A percentile compares a stretch with the other conserved stretches of the same genome.
phyloP scores from a whole-genome alignment of 768 basidiomycete genomes.

The Termitomyces heimii region DNA sequence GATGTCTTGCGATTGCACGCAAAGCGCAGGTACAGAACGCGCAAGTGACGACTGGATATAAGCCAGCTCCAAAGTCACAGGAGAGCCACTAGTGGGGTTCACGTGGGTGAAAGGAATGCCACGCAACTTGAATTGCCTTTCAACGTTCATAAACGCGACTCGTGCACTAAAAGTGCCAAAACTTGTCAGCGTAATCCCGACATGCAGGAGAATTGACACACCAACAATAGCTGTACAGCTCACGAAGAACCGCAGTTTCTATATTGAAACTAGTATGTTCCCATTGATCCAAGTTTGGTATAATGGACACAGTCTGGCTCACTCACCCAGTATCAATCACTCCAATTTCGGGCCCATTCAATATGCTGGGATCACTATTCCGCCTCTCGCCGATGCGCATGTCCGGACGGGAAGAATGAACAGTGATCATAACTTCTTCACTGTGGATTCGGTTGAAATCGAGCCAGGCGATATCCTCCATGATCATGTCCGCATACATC shows the following conservation, averaged over 20 bases:
- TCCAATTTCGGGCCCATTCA: conserved; percentile 1
- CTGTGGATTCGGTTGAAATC: conserved; percentile 64
- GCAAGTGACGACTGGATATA: conserved; percentile 69
- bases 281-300: conserved; percentile 1
- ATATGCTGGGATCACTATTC: conserved; percentile 8
- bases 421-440: conserved; percentile 24
- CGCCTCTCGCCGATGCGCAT: conserved; percentile 17
- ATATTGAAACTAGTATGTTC: conserved; percentile 52
- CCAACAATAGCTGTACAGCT: conserved; percentile 88
- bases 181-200: neutral
- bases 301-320: neutral
- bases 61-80: conserved; percentile 39
- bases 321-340: conserved; percentile 15
- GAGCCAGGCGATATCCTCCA: conserved; percentile 79
- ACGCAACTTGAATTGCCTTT: conserved; percentile 79
- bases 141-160: conserved; percentile 85
- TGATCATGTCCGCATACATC: conserved; percentile 53
- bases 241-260: conserved; percentile 65
- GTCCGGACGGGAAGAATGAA: conserved; percentile 17
- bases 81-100: conserved; percentile 42
- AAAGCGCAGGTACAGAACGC: conserved; percentile 75
- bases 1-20: conserved; percentile 77
- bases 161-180: conserved; percentile 55
- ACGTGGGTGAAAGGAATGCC: conserved; percentile 75
- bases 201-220: conserved; percentile 21